Evolutionary conservation across 164 flowering plant species (phyloP).

Genomic region (Chloranthus sessilifolius): DNA sequence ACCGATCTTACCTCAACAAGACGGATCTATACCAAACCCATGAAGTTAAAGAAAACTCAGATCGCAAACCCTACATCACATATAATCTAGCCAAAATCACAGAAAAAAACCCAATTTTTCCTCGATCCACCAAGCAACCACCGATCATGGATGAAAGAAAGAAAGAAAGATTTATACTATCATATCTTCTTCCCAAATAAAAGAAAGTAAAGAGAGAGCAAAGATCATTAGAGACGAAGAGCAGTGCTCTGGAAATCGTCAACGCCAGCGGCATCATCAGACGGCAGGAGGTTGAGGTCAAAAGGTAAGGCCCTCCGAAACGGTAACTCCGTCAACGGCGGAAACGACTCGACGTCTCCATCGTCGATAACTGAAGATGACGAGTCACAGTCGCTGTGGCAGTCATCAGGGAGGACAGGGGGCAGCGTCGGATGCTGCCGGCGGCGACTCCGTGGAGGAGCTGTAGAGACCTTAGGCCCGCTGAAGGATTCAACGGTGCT

Average conservation of each 20-base stretch:
- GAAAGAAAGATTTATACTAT: too few species aligned
- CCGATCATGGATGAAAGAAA: too few species aligned
- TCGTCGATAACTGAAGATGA: slow-evolving; percentile 71
- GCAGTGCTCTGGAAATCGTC: slow-evolving; percentile 45
- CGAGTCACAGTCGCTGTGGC: slow-evolving; percentile 84
- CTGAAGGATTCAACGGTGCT: slow-evolving; percentile 86
- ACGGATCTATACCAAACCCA: slow-evolving; percentile 23
- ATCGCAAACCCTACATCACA: slow-evolving; percentile 17
- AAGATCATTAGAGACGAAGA: slow-evolving; percentile 39
- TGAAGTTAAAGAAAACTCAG: slow-evolving; percentile 23
- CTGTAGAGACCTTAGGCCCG: slow-evolving; percentile 35
- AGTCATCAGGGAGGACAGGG: slow-evolving; percentile 60
- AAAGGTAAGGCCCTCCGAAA: slow-evolving; percentile 39
- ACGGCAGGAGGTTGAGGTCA: slow-evolving; percentile 45
- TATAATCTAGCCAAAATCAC: slow-evolving; percentile 15
- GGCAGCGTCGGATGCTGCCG: slow-evolving; percentile 24
- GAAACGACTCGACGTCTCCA: slow-evolving; percentile 22
- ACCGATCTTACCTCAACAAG: slow-evolving; percentile 13
- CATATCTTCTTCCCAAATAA: slow-evolving; percentile 8
- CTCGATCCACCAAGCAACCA: neutral
- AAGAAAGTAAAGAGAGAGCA: slow-evolving; percentile 4
- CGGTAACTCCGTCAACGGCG: too few species aligned
- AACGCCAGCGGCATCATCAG: slow-evolving; percentile 13
- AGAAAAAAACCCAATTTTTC: slow-evolving; percentile 1
- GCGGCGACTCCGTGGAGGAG: neutral